Evolutionary conservation across 331 rosid species (phyloP), one percentile per base, ranked within the genome.

Genomic region (Malus hybrid): DNA sequence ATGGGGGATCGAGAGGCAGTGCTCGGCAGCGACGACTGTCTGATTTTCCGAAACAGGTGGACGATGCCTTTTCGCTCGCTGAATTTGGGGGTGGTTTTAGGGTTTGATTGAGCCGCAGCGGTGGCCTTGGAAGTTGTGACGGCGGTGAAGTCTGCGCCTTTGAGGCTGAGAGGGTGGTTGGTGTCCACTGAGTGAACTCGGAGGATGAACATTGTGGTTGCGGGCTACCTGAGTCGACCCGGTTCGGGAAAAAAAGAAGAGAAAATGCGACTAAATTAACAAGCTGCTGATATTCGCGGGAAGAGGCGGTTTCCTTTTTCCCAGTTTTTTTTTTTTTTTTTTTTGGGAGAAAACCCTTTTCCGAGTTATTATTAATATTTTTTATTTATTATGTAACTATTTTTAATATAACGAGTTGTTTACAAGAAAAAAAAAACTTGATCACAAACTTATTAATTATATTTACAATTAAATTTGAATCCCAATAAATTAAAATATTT

Each of bases 111-210:
- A 63, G 67, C 19, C 5, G 29, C 15, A 20, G 59, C 6, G 52
- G 71, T 11, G 13, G 55, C 1, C 70, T 46, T 62, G 62, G 70
- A 64, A 74, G 80, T 66, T 73, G 82, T 70, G 33, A 85, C 65
- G 73, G 83, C 73, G 67, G 79, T 44, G 82, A 79, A 60, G 71
- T 81, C 78, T 44, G 91, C 46, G 70, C 52, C 71, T 46, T 73
- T 80, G 55, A 82, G 73, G 61, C 76, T 60, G 2, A 92, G 83
- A 55, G 87, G 83, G 56, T 83, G 88, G 14, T 86, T 90, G 55
- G 86, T 29, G 70, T 95, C 99, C 31, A 90, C 97, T 3, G 99
- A 87, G 87, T 95, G 99, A 33, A 95, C 90, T 84, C 88, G 90
- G 73, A 95, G 88, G 82, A 89, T 86, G 85, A 92, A 89, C 99